Evolutionary conservation across 495 filamentous ascomycete genomes (phyloP).

Genomic region (Bombardia bombarda): DNA sequence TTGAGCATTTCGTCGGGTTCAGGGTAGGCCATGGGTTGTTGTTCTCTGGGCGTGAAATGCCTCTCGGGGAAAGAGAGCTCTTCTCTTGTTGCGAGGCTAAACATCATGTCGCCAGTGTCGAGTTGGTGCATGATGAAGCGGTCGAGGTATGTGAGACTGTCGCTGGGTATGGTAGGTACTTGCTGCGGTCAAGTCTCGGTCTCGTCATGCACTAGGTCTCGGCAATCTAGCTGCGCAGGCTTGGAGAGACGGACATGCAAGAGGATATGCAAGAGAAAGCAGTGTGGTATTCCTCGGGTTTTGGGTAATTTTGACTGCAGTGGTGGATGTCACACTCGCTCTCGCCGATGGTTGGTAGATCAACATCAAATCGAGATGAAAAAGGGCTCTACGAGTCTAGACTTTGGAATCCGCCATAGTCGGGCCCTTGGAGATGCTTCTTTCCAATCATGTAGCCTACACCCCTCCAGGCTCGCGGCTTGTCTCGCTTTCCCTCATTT

Average conservation of each 20-base stretch:
- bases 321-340: no score
- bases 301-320: no score
- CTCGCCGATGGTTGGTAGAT: not conserved
- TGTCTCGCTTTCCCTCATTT: not conserved
- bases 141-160: not conserved
- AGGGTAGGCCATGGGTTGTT: slow-evolving; percentile 1
- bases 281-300: no score
- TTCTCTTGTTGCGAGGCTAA: not conserved
- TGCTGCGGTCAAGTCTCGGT: no score
- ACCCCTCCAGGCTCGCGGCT: not conserved
- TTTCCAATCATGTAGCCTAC: not conserved
- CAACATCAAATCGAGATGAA: not conserved
- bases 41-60: slow-evolving; percentile 7
- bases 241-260: not conserved
- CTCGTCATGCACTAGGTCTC: not conserved
- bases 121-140: not conserved
- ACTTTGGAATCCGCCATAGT: not conserved
- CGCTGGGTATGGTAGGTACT: not conserved
- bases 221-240: not conserved
- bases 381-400: not conserved
- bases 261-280: no score
- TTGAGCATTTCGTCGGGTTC: slow-evolving; percentile 7
- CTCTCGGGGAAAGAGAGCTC: slow-evolving; percentile 7
- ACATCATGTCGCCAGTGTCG: not conserved
- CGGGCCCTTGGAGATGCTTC: not conserved